These are phyloP conservation scores for Solanum piurae DNA, from an alignment of 257 asterid species.

Conservation along the genomic window DNA sequence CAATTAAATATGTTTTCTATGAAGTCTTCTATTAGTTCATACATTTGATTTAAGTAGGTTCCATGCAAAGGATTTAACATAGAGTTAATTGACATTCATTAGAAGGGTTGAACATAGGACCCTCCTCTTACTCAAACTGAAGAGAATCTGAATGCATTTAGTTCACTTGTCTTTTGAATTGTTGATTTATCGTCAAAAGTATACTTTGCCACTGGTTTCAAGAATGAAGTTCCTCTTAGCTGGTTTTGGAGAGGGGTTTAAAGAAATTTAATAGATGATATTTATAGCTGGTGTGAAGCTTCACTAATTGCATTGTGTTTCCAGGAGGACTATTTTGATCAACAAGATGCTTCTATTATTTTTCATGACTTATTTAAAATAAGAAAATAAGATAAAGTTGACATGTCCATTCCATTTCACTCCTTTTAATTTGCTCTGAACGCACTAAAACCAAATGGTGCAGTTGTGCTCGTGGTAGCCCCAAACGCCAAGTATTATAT, in stretches of 20 bases:
- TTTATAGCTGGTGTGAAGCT: not conserved
- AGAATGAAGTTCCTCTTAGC: not conserved
- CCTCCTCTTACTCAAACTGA: not conserved
- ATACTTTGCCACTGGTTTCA: not conserved
- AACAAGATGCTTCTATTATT: not conserved
- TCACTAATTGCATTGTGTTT: not conserved
- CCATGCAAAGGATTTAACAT: not conserved
- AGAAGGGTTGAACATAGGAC: not conserved
- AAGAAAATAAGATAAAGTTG: not conserved
- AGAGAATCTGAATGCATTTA: not conserved
- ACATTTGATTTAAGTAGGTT: not conserved
- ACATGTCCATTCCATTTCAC: not conserved
- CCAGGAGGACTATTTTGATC: not conserved
- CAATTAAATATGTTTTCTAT: not conserved
- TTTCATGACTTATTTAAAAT: not conserved
- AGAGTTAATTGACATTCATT: not conserved
- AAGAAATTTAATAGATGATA: not conserved
- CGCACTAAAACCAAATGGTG: not conserved
- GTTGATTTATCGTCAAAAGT: not conserved
- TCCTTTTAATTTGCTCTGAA: not conserved
- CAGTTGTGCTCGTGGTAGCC: conserved; percentile 97
- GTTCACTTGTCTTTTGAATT: not conserved
- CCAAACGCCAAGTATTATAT: conserved; percentile 53
- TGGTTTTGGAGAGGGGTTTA: not conserved
- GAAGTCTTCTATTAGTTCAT: not conserved